Evolutionary conservation across 73 alveolate species (phyloP).

Genomic region (Breviolum minutum): DNA sequence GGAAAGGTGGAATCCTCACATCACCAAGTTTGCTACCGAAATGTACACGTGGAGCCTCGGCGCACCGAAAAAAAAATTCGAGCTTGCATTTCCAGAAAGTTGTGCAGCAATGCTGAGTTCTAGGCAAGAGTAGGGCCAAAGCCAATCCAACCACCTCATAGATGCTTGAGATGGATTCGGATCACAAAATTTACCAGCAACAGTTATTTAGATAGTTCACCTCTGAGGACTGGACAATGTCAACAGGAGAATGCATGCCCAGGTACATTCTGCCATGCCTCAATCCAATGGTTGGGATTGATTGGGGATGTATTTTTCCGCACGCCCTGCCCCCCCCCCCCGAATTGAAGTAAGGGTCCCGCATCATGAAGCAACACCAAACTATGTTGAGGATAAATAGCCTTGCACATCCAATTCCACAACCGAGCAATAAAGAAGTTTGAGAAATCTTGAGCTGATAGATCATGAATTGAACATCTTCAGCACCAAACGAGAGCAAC

Average conservation of each 20-base stretch:
- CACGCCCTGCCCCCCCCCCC: slow-evolving; percentile 94
- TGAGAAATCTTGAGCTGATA: background rate
- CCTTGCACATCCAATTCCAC: background rate
- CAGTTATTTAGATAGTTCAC: background rate
- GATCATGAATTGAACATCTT: background rate
- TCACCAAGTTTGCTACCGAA: background rate
- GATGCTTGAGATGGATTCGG: background rate
- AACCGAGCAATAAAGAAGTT: background rate
- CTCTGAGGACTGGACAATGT: background rate
- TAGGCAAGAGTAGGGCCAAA: slow-evolving; percentile 27
- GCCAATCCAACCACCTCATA: slow-evolving; percentile 32
- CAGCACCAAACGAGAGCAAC: background rate
- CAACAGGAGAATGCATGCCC: slow-evolving; percentile 88
- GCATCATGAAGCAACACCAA: slow-evolving; percentile 57
- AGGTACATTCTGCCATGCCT: slow-evolving; percentile 76
- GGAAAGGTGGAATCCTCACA: too few relatives aligned
- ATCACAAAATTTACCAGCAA: background rate
- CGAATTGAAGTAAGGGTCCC: background rate
- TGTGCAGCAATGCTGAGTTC: background rate
- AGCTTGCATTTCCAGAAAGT: too few relatives aligned
- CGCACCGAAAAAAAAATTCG: background rate
- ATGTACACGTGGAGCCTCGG: slow-evolving; percentile 50
- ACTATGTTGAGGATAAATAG: slow-evolving; percentile 29
- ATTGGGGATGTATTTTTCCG: background rate
- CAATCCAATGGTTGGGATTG: background rate